Base-by-base conservation (phyloP, 495 filamentous ascomycete genomes). In the Opeltia flavorubescens region DNA sequence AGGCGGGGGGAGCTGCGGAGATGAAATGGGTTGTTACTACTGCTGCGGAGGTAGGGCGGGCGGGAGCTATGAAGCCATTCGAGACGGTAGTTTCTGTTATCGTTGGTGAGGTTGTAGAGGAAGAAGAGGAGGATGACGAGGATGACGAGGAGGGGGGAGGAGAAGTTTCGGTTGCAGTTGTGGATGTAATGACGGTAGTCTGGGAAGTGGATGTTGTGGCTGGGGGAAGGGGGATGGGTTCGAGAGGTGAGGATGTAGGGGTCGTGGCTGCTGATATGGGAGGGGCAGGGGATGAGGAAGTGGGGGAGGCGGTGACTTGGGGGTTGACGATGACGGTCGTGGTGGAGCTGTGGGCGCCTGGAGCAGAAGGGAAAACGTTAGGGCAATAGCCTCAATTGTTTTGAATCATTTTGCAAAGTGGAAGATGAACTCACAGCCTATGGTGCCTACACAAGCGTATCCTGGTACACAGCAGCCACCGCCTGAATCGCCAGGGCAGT, bases 381-480 rank as follows among this genome's bases (percentile, higher is more conserved):
- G 2, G 33, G 31, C 20, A 13, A 5, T 18, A 8, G 20, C 17
- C 0, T 34, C 23, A 21, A 43, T 7, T 43, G 34, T 7, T 47
- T 41, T 12, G 29, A 31, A 17, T 28, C 13, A 12, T 38, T 0
- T 44, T 13, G 40, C 24, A 30, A 6, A 35, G 21, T 11, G 33
- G 24, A 44, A 25, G 20, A n/a, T n/a, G 40, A 44, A 73, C 77
- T 75, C 57, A 86, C 89, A 96, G 17, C 89, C 91, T 29, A 83
- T 70, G 0, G 38, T 41, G 23, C 73, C 72, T n/a, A 78, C 72
- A 60, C 89, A 96, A 2, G 71, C 70, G 57, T 80, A 94, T 1
- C 83, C 84, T 1, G 81, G 70, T 39, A 93, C 80, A 59, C 89
- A 96, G 54, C 89, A 96, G 1, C 89, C 89, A 1, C 88, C 88